Conservation (phyloP, 768 basidiomycete genomes). For the Boletus subparvulus region DNA sequence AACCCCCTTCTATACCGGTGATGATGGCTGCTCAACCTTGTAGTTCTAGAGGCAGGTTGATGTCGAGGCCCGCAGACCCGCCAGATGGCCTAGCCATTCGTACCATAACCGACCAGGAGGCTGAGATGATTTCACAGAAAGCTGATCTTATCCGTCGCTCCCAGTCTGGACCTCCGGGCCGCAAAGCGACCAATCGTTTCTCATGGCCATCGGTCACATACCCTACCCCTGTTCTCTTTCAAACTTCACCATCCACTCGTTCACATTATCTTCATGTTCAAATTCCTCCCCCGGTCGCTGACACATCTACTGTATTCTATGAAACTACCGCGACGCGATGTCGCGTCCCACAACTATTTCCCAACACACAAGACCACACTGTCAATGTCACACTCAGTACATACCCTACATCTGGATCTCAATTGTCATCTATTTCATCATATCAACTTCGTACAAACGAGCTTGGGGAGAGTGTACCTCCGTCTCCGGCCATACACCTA, state of each 20-base stretch:
- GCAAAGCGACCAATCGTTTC: constrained; percentile 37
- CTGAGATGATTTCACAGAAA: constrained; percentile 29
- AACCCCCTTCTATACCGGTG: constrained; percentile 12
- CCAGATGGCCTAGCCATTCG: constrained; percentile 4
- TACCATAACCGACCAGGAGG: constrained; percentile 4
- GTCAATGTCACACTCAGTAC: constrained; percentile 24
- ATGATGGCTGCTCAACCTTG: constrained; percentile 7
- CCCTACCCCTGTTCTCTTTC: constrained; percentile 52
- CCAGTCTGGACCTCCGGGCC: constrained; percentile 42
- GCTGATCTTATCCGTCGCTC: constrained; percentile 44
- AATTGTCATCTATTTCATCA: constrained; percentile 33
- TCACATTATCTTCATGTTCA: constrained; percentile 34
- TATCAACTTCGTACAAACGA: constrained; percentile 28
- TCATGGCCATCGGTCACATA: constrained; percentile 42
- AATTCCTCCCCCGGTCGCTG: constrained; percentile 34
- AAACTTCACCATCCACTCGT: constrained; percentile 35
- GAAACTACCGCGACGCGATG: constrained; percentile 49
- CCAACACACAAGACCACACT: constrained; percentile 19
- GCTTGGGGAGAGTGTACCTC: constrained; percentile 3
- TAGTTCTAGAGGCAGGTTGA: constrained; percentile 28
- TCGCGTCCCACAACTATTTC: constrained; percentile 22
- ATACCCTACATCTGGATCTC: constrained; percentile 35
- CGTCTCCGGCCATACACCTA: constrained; percentile 23
- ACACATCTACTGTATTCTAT: constrained; percentile 65
- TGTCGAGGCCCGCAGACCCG: constrained; percentile 12